A percentile compares a stretch with the other conserved stretches of the same genome.
These are phyloP conservation scores for Fusarium camptoceras DNA, from an alignment of 2,329 filamentous ascomycete species.

Conservation along the genomic window DNA sequence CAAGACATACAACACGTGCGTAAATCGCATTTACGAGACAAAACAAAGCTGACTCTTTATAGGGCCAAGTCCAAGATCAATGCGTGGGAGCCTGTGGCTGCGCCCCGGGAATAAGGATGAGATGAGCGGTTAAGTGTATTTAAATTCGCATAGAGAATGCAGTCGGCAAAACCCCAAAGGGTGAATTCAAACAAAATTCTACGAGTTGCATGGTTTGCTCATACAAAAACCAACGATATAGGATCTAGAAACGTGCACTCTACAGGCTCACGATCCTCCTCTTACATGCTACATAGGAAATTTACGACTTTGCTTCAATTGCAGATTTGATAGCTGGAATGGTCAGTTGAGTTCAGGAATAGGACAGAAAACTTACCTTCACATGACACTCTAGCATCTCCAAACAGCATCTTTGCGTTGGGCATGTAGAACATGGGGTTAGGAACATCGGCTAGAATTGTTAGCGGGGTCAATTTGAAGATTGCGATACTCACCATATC, in stretches of 20 bases:
- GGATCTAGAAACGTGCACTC: conserved; percentile 40
- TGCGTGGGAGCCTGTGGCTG: conserved; percentile 63
- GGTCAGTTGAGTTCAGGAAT: conserved; percentile 38
- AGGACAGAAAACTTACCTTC: conserved; percentile 70
- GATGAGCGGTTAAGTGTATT: conserved; percentile 40
- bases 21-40: conserved; percentile 40
- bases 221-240: conserved; percentile 31
- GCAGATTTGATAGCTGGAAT: conserved; percentile 56
- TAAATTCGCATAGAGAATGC: conserved; percentile 44
- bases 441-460: conserved; percentile 77
- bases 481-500: conserved; percentile 72
- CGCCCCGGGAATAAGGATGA: conserved; percentile 48
- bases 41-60: conserved; percentile 30
- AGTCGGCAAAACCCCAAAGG: conserved; percentile 26
- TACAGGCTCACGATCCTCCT: conserved; percentile 35
- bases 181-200: conserved; percentile 31
- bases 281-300: conserved; percentile 25
- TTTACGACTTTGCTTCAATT: conserved; percentile 51
- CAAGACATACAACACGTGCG: conserved; percentile 96
- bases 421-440: conserved; percentile 97
- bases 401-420: conserved; percentile 90
- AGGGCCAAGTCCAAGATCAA: conserved; percentile 67
- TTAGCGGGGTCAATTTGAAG: conserved; percentile 23
- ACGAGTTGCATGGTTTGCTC: conserved; percentile 1
- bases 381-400: conserved; percentile 86